phyloP scores from a whole-genome alignment of 441 rosid genomes.

The Melastoma candidum region DNA sequence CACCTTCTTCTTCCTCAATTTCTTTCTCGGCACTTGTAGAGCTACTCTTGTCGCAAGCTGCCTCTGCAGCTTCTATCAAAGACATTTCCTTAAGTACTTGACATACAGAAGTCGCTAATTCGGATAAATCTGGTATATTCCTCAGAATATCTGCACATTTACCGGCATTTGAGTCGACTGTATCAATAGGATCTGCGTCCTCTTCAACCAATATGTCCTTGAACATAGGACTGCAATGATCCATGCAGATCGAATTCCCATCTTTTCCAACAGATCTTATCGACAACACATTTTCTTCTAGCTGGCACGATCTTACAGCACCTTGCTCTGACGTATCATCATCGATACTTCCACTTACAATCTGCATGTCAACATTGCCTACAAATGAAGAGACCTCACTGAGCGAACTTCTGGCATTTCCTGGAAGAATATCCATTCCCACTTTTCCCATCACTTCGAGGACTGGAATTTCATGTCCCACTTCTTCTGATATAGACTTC shows the following conservation, averaged over 20 bases:
- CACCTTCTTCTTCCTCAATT: constrained; percentile 10
- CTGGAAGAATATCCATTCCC: constrained; percentile 23
- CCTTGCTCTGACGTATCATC: constrained; percentile 9
- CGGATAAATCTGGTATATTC: constrained; percentile 8
- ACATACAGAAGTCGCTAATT: constrained; percentile 15
- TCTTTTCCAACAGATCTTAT: constrained; percentile 15
- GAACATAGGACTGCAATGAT: constrained; percentile 15
- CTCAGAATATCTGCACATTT: neutral
- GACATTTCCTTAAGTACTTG: constrained; percentile 22
- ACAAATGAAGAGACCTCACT: constrained; percentile 14
- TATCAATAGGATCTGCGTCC: constrained; percentile 9
- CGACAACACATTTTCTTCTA: constrained; percentile 20
- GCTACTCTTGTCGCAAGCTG: no score
- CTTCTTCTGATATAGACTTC: constrained; percentile 7
- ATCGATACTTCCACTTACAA: constrained; percentile 18
- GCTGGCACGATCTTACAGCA: constrained; percentile 3
- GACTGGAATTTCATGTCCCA: constrained; percentile 27
- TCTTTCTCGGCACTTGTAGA: neutral
- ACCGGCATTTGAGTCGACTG: constrained; percentile 1
- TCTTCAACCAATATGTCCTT: constrained; percentile 6
- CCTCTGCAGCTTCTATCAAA: no score
- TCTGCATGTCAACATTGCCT: constrained; percentile 17
- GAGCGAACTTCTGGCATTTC: constrained; percentile 20
- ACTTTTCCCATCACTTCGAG: constrained; percentile 21
- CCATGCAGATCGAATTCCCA: constrained; percentile 14